Conservation (phyloP, 176 grass and related monocot genomes). For the Urochloa ruziziensis region DNA sequence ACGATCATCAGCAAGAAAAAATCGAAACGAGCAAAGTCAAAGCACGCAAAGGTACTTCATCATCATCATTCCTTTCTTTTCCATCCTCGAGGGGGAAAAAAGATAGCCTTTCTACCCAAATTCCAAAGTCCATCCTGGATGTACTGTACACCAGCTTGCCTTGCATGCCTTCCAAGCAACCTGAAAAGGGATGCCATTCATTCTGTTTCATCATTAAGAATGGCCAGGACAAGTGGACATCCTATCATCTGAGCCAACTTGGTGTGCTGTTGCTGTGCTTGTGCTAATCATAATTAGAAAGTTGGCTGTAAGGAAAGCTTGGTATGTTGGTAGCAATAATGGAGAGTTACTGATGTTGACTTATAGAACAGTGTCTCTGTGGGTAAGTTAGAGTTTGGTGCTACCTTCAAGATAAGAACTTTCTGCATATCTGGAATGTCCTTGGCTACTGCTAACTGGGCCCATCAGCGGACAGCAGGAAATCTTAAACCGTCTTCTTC, state of each 20-base stretch:
- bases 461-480: background rate
- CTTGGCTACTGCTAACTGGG: slow-evolving; percentile 18
- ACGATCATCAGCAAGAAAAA: slow-evolving; percentile 89
- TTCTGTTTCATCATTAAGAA: slow-evolving; percentile 37
- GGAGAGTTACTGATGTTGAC: slow-evolving; percentile 11
- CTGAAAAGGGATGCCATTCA: slow-evolving; percentile 40
- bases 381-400: slow-evolving; percentile 27
- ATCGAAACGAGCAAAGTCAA: slow-evolving; percentile 56
- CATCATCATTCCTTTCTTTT: background rate
- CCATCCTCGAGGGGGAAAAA: background rate
- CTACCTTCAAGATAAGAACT: slow-evolving; percentile 14
- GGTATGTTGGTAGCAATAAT: slow-evolving; percentile 39
- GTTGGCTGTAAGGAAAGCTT: slow-evolving; percentile 17
- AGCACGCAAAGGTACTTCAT: slow-evolving; percentile 54
- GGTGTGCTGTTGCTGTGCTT: slow-evolving; percentile 22
- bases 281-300: slow-evolving; percentile 28
- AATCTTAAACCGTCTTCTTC: background rate
- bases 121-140: background rate
- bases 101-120: background rate
- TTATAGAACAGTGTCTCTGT: slow-evolving; percentile 8
- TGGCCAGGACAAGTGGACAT: slow-evolving; percentile 24
- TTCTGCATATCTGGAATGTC: slow-evolving; percentile 4
- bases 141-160: slow-evolving; percentile 18
- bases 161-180: slow-evolving; percentile 51
- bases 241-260: slow-evolving; percentile 17